A percentile compares a stretch with the other conserved stretches of the same genome.
Conservation (phyloP, 1,284 basidiomycete genomes). For the Apiotrichum mycotoxinovorans region DNA sequence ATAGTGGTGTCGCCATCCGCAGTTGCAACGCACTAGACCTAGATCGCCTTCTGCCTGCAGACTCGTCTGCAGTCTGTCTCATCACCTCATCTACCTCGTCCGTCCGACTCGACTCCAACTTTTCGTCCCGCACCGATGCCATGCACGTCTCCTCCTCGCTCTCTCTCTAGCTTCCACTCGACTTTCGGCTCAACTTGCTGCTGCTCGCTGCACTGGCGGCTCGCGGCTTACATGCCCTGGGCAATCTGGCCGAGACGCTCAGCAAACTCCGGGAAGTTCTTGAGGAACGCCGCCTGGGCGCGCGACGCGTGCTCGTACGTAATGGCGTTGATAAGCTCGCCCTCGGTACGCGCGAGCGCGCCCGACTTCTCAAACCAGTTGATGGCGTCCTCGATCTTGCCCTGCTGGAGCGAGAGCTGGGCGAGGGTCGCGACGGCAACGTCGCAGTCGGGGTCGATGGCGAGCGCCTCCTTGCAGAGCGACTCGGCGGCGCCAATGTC, state of each 20-base stretch:
- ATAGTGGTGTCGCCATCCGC: background rate
- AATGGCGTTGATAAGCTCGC: constrained; percentile 82
- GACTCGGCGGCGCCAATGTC: constrained; percentile 77
- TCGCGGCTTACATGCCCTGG: constrained; percentile 29
- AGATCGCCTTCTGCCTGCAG: background rate
- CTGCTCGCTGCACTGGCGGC: background rate
- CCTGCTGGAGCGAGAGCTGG: constrained; percentile 88
- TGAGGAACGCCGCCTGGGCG: constrained; percentile 75
- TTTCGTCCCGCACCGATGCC: too few relatives aligned
- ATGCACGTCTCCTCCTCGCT: background rate
- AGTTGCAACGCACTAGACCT: background rate
- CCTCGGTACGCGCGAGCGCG: constrained; percentile 84
- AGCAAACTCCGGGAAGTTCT: constrained; percentile 76
- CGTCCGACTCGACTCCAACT: too few relatives aligned
- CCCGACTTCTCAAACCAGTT: constrained; percentile 81
- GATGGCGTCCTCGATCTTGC: constrained; percentile 80
- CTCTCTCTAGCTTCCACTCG: too few relatives aligned
- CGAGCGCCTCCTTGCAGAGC: constrained; percentile 82
- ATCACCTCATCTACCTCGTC: too few relatives aligned
- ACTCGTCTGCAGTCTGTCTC: background rate
- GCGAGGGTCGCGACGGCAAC: constrained; percentile 94
- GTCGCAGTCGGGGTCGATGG: constrained; percentile 89
- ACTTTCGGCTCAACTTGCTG: too few relatives aligned
- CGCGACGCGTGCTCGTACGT: constrained; percentile 72
- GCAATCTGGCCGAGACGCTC: constrained; percentile 51